Evolutionary conservation across 2,329 filamentous ascomycete genomes (phyloP).

Genomic region (Cadophora malorum): DNA sequence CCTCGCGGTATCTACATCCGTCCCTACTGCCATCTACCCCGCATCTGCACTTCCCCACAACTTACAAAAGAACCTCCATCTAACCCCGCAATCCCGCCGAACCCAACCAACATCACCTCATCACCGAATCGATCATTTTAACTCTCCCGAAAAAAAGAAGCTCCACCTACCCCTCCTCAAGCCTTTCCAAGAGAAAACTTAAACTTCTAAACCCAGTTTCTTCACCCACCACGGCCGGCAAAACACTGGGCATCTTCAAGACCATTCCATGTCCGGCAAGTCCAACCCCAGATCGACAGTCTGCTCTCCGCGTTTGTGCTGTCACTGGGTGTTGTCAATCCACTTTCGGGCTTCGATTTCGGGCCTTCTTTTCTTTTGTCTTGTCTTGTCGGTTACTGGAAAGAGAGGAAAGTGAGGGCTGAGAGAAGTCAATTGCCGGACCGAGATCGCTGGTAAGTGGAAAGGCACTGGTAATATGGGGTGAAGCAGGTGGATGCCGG

Average conservation of each 20-base stretch:
- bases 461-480: too few species aligned
- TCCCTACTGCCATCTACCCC: background rate
- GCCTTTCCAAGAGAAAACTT: too few species aligned
- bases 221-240: too few species aligned
- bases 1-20: background rate
- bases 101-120: background rate
- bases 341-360: background rate
- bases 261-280: background rate
- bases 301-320: background rate
- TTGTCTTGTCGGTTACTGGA: too few species aligned
- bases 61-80: background rate
- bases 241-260: too few species aligned
- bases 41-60: slow-evolving; percentile 3
- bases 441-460: background rate
- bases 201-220: too few species aligned
- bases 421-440: background rate
- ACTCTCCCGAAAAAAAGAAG: background rate
- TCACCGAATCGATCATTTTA: background rate
- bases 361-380: background rate
- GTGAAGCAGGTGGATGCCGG: too few species aligned
- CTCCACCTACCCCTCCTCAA: background rate
- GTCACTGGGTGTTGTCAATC: background rate
- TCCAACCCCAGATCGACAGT: background rate
- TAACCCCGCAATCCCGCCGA: background rate
- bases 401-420: background rate